Evolutionary conservation across 2,329 filamentous ascomycete genomes (phyloP), one percentile per base, ranked within the genome.

Genomic region (Sporothrix phasma): DNA sequence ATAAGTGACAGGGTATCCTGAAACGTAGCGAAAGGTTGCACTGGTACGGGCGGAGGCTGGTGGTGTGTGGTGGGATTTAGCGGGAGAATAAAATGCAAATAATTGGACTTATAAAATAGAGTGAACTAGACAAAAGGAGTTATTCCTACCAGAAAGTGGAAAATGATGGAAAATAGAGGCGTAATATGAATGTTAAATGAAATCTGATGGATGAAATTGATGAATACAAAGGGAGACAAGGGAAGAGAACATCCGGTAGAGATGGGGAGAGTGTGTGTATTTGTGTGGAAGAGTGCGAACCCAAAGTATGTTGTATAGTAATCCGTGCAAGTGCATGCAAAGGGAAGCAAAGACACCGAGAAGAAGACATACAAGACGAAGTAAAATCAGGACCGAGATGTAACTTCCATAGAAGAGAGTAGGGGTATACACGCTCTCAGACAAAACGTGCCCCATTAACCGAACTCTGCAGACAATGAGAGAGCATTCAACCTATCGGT

Each of bases 21-120:
- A 13, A 39, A 37, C 24, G 43, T 7, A 34, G 43, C n/a, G 26
- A 45, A 22, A 49, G 39, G 59, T 29, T n/a, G 45, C 43, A 49
- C 39, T 26, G 59, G 56, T 59, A 59, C 56, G 56, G 56, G 26
- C 22, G 37, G 22, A 26, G 51, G 53, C 8, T 24, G 37, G 56
- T 51, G 59, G 59, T 61, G 59, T 45, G 39, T 45, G 59, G 59
- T 61, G 29, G 45, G 59, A 61, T 34, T 51, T 61, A 61, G 59
- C 59, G 59, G 59, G n/a, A 61, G 51, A 61, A 61, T 49, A n/a
- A 51, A 49, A 61, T 61, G 58, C 58, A 61, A 61, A 39, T 37
- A 46, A 56, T 41, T 41, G 22, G 19, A 24, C 51, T 29, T 29
- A 49, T n/a, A 61, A 39, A 45, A 34, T 24, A 31, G 24, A n/a